Conservation (phyloP, 106 monocot genomes). For the Cymbidium sinense region DNA sequence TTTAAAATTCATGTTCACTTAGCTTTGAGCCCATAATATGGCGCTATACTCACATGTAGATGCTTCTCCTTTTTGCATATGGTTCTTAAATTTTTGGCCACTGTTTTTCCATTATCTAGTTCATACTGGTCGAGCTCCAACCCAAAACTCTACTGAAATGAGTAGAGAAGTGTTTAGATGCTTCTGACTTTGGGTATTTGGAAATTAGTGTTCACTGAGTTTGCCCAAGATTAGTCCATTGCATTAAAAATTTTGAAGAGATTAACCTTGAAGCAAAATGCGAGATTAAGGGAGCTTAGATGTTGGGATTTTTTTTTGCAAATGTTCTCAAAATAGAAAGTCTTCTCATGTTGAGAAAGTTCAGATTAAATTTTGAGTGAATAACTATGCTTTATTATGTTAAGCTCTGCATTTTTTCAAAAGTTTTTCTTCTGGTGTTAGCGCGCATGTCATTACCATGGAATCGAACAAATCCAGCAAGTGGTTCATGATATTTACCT, state of each 20-base stretch:
- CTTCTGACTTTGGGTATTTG: not conserved
- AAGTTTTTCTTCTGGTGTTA: not conserved
- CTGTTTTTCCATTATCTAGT: not conserved
- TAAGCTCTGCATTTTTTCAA: not conserved
- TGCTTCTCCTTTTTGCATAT: not conserved
- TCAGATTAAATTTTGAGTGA: not conserved
- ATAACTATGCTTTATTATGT: not conserved
- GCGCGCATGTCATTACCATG: not conserved
- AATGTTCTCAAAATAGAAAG: not conserved
- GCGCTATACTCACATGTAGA: not conserved
- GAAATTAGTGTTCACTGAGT: not conserved
- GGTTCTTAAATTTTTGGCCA: not conserved
- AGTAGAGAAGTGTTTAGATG: not conserved
- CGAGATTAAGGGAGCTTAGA: not conserved
- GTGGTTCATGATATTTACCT: not conserved
- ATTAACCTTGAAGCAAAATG: not conserved
- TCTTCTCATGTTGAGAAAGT: not conserved
- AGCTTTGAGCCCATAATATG: not conserved
- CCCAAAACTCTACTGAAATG: not conserved
- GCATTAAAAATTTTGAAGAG: not conserved
- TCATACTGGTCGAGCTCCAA: not conserved
- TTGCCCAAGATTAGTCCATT: not conserved
- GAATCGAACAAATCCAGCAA: conserved; percentile 1
- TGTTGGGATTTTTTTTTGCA: not conserved
- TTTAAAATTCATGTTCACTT: not conserved